Conservation (phyloP, 495 filamentous ascomycete species). For the Neurospora sp. region DNA sequence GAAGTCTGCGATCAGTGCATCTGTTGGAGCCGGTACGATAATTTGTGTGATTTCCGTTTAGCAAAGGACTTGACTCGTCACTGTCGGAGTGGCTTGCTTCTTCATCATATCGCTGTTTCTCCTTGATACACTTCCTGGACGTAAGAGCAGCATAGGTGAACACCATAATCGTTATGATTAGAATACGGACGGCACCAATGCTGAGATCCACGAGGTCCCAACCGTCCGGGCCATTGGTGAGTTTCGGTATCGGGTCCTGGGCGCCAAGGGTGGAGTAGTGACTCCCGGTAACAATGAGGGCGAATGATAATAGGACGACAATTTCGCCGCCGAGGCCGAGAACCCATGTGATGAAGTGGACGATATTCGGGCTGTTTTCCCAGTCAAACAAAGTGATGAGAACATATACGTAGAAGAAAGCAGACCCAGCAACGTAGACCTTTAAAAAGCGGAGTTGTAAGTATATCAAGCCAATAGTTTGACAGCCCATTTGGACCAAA, state of each 20-base stretch:
- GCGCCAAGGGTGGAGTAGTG: conserved; percentile 38
- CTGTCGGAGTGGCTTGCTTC: conserved; percentile 34
- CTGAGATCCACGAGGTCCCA: conserved; percentile 45
- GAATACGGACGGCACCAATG: conserved; percentile 34
- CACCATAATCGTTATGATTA: conserved; percentile 24
- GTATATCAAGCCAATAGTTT: neutral
- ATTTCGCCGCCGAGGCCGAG: conserved; percentile 58
- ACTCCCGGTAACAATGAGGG: conserved; percentile 47
- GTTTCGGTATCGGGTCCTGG: conserved; percentile 8
- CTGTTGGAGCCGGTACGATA: conserved; percentile 27
- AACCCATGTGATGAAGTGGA: conserved; percentile 66
- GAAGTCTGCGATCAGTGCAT: conserved; percentile 1
- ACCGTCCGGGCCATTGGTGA: conserved; percentile 16
- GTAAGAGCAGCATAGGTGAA: conserved; percentile 30
- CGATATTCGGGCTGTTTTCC: conserved; percentile 57
- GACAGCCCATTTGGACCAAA: neutral
- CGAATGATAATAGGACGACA: conserved; percentile 53
- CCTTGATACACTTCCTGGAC: conserved; percentile 19
- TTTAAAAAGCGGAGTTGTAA: conserved; percentile 22
- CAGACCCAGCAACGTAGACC: conserved; percentile 72
- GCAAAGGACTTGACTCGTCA: conserved; percentile 40
- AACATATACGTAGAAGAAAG: conserved; percentile 46
- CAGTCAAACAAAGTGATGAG: conserved; percentile 76
- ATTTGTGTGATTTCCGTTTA: conserved; percentile 22
- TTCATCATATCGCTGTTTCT: conserved; percentile 29